Evolutionary conservation across 2,329 filamentous ascomycete species (phyloP).

Genomic region (Aspergillus sp.): DNA sequence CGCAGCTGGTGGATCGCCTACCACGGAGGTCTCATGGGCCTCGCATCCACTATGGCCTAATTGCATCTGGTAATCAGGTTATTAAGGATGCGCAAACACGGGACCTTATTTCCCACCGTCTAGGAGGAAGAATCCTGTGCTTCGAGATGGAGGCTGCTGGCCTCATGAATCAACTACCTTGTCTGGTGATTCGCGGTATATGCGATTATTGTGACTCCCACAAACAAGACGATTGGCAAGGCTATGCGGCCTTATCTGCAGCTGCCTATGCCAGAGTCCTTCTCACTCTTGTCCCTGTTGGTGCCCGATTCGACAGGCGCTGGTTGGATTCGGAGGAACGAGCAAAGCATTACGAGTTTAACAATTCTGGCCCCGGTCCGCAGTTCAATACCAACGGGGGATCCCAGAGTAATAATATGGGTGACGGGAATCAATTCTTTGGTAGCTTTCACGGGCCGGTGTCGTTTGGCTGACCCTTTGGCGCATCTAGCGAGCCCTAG

Average conservation of each 20-base stretch:
- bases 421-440: no score
- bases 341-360: no score
- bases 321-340: no score
- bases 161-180: not conserved
- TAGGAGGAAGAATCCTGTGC: not conserved
- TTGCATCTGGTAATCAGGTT: conserved; percentile 8
- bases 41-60: no score
- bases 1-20: not conserved
- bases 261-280: conserved; percentile 5
- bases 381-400: no score
- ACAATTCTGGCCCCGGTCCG: no score
- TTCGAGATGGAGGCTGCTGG: not conserved
- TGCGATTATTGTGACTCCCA: conserved; percentile 12
- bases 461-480: no score
- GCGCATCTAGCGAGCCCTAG: no score
- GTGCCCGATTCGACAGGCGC: no score
- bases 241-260: not conserved
- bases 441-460: no score
- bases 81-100: not conserved
- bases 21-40: no score
- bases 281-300: not conserved
- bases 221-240: not conserved
- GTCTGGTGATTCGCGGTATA: conserved; percentile 11
- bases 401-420: no score
- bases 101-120: not conserved